Evolutionary conservation across 495 filamentous ascomycete genomes (phyloP).

Genomic region (Jackrogersella multiformis): DNA sequence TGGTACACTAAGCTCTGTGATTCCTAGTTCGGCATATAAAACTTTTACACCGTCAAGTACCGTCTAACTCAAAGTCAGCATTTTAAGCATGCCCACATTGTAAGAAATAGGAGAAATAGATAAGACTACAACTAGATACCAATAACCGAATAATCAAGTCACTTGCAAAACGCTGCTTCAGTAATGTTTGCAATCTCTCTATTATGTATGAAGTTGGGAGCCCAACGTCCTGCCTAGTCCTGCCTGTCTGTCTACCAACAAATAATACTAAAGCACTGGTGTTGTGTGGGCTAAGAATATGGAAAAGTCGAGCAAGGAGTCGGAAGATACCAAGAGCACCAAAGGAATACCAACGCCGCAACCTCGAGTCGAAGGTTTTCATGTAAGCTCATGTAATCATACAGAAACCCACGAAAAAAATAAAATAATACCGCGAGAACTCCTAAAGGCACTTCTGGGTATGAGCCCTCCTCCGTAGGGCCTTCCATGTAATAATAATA

Average conservation of each 20-base stretch:
- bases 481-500: slow-evolving; percentile 13
- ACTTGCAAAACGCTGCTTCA: background rate
- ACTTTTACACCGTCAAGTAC: background rate
- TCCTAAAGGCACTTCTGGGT: slow-evolving; percentile 5
- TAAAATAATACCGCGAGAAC: slow-evolving; percentile 27
- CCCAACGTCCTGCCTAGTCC: slow-evolving; percentile 2
- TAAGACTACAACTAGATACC: background rate
- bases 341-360: slow-evolving; percentile 35
- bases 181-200: slow-evolving; percentile 25
- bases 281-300: no score
- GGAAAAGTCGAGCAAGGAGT: slow-evolving; percentile 3
- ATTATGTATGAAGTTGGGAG: slow-evolving; percentile 33
- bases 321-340: slow-evolving; percentile 13
- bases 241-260: no score
- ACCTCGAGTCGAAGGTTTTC: slow-evolving; percentile 21
- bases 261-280: no score
- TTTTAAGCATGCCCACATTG: background rate
- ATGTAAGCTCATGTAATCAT: slow-evolving; percentile 42
- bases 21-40: slow-evolving; percentile 1
- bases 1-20: background rate
- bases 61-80: background rate
- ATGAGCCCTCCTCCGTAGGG: slow-evolving; percentile 13
- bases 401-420: slow-evolving; percentile 32
- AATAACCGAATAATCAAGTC: background rate
- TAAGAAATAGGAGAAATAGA: background rate